Evolutionary conservation across 352 stramenopile species (phyloP), one percentile per base, ranked within the genome.

Genomic region (Globisporangium viniferum): DNA sequence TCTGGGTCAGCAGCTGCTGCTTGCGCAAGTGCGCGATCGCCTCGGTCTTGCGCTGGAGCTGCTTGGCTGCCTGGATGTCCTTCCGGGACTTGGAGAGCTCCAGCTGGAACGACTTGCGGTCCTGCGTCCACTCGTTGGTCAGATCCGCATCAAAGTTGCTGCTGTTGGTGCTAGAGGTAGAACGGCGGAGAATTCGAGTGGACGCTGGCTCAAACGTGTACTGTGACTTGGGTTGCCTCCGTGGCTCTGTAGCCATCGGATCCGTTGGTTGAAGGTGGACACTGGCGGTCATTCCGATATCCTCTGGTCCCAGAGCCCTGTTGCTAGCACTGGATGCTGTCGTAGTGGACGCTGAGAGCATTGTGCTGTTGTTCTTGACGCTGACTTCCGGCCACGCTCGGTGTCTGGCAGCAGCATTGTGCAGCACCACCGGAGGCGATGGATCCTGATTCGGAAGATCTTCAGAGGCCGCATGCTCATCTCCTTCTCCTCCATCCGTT

Each of bases 51-150:
- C 76, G 73, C 41, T 80, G 79, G 22, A 78, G 62, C 24, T 79
- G 70, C 31, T 78, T 76, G 1, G 79, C 70, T 5, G 20, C 59
- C 49, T 73, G 71, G 20, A 91, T 66, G 14, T 88, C 79, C 15
- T 68, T 71, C 53, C 80, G 80, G 15, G 82, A 90, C 46, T 67
- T 70, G 18, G 59, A 46, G 9, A 92, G 71, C 64, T 86, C 79
- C 10, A 84, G 51, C 4, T 80, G 63, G 22, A 82, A 77, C 22
- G 73, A 55, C 8, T 66, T 73, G 18, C 76, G 66, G 31, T 88
- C 81, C 14, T 85, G 67, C 14, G 73, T 76, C 79, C 82, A 91
- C 3, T 74, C 69, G 12, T 80, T 81, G 22, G 63, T 58, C 46
- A 63, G 31, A 35, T 64, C 63, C 1, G 61, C 20, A 9, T 60